phyloP scores from a whole-genome alignment of 1,284 basidiomycete genomes.

The Irpex sp. region DNA sequence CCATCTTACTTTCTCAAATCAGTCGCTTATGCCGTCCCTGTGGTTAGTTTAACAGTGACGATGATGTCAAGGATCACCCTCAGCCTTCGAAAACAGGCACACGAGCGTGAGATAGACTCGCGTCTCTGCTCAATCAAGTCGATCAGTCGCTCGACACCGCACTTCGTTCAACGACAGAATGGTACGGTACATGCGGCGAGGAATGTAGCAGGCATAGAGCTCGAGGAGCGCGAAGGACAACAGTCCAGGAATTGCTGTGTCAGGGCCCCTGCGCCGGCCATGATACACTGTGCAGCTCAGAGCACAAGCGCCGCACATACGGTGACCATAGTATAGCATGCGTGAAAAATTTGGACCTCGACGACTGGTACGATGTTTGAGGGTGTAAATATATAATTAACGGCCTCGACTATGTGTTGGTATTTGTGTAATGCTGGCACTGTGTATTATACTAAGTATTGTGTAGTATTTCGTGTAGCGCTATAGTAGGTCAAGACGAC shows the following conservation, averaged over 20 bases:
- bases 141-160: background rate
- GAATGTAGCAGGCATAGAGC: background rate
- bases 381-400: too few relatives aligned
- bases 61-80: constrained; percentile 20
- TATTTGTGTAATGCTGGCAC: too few relatives aligned
- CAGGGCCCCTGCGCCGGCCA: too few relatives aligned
- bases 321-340: background rate
- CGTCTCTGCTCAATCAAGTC: background rate
- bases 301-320: background rate
- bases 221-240: background rate
- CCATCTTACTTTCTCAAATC: background rate
- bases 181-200: background rate
- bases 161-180: background rate
- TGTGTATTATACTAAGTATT: background rate
- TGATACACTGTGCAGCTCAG: background rate
- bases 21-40: background rate
- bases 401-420: too few relatives aligned
- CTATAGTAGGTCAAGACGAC: background rate
- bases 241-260: background rate
- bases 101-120: constrained; percentile 1
- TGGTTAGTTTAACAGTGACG: constrained; percentile 13
- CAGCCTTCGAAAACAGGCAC: constrained; percentile 15
- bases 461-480: background rate
- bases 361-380: too few relatives aligned
- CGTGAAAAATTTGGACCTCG: background rate